phyloP scores from a whole-genome alignment of 1,284 basidiomycete species.

The Kwoniella shivajii region DNA sequence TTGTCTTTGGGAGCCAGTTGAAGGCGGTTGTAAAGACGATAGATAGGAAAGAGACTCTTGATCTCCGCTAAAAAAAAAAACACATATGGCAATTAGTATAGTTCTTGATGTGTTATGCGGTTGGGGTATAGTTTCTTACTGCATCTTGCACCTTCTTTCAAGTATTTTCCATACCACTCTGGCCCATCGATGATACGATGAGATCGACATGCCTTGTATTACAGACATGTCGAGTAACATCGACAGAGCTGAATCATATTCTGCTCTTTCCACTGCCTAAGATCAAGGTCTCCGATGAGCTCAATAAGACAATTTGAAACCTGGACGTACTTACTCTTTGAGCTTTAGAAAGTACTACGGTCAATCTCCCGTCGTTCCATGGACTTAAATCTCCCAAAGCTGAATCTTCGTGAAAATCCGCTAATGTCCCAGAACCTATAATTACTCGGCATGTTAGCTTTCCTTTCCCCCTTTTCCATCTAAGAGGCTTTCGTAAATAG shows the following conservation, averaged over 20 bases:
- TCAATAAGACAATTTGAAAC: constrained; percentile 13
- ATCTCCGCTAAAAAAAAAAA: constrained; percentile 21
- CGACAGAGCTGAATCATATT: constrained; percentile 37
- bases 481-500: background rate
- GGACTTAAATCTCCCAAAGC: constrained; percentile 19
- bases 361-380: constrained; percentile 25
- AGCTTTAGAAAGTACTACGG: constrained; percentile 30
- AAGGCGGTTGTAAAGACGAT: constrained; percentile 21
- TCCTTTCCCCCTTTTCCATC: background rate
- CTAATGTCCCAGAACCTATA: constrained; percentile 36
- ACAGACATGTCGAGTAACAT: constrained; percentile 30
- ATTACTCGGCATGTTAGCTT: background rate
- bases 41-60: constrained; percentile 20
- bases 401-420: constrained; percentile 42
- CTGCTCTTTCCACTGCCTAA: constrained; percentile 28
- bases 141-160: constrained; percentile 26
- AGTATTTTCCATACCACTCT: constrained; percentile 40
- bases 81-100: too few relatives aligned
- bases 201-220: constrained; percentile 27
- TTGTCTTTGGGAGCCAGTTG: background rate
- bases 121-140: constrained; percentile 19
- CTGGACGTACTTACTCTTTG: constrained; percentile 30
- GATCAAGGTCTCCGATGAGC: background rate
- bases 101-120: too few relatives aligned
- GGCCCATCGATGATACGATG: constrained; percentile 43